Evolutionary conservation across 2,329 filamentous ascomycete genomes (phyloP).

Genomic region (Exophiala sp.): DNA sequence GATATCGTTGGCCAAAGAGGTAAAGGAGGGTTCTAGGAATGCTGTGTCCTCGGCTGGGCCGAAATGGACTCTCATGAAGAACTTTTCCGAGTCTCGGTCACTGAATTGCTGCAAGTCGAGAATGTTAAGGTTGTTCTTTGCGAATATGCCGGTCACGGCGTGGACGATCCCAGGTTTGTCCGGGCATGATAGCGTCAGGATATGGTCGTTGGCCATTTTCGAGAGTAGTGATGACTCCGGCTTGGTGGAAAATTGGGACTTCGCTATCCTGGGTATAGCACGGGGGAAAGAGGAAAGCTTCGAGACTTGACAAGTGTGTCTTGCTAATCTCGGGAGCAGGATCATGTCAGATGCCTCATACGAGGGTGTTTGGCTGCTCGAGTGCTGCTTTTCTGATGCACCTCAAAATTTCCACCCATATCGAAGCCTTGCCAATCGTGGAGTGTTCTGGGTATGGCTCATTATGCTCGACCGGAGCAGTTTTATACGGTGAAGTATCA

Average conservation of each 20-base stretch:
- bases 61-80: constrained; percentile 89
- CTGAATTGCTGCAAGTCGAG: constrained; percentile 82
- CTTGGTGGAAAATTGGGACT: not conserved
- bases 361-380: not conserved
- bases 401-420: no score
- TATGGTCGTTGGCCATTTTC: constrained; percentile 54
- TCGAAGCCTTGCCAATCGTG: no score
- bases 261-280: not conserved
- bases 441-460: no score
- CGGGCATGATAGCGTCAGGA: constrained; percentile 78
- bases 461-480: no score
- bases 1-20: constrained; percentile 60
- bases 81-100: constrained; percentile 68
- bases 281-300: not conserved
- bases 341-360: not conserved
- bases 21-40: constrained; percentile 56
- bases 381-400: not conserved
- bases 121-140: constrained; percentile 71
- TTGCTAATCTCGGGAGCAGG: not conserved
- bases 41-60: constrained; percentile 52
- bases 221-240: not conserved
- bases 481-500: no score
- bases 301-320: not conserved
- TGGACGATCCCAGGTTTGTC: constrained; percentile 83
- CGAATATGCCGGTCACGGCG: constrained; percentile 75